phyloP scores from a whole-genome alignment of 805 yeast genomes.

The Metschnikowia picachoensis region DNA sequence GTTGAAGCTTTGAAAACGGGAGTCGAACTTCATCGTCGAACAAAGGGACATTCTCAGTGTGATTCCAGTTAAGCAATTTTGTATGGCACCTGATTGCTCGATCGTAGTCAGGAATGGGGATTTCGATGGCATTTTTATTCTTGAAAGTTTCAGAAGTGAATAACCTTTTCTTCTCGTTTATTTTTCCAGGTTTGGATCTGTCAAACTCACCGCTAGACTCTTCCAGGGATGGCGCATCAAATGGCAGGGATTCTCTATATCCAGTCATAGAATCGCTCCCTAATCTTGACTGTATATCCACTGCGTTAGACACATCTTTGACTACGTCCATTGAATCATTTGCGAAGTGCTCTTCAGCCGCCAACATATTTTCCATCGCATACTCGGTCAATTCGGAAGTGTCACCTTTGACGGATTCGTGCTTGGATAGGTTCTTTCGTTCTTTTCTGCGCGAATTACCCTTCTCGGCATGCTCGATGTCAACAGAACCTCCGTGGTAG shows the following conservation, averaged over 20 bases:
- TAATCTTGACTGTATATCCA: too few species aligned
- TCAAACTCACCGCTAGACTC: constrained; percentile 1
- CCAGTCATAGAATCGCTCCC: not conserved
- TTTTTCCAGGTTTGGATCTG: not conserved
- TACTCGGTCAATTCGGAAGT: constrained; percentile 35
- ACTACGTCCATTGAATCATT: constrained; percentile 8
- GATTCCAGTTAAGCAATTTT: not conserved
- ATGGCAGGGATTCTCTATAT: not conserved
- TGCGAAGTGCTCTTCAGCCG: constrained; percentile 31
- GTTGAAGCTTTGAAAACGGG: constrained; percentile 36
- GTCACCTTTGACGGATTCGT: constrained; percentile 39
- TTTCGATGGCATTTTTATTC: not conserved
- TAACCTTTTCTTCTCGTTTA: not conserved
- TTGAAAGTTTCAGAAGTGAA: not conserved
- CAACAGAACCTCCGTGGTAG: constrained; percentile 28
- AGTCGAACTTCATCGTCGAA: constrained; percentile 32
- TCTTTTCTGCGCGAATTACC: constrained; percentile 29
- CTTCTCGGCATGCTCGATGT: constrained; percentile 28
- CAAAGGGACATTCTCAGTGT: constrained; percentile 21
- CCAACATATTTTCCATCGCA: constrained; percentile 35
- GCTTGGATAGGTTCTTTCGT: constrained; percentile 24
- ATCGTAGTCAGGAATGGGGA: constrained; percentile 3
- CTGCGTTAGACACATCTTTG: constrained; percentile 5
- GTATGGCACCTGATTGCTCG: not conserved
- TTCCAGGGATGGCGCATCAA: not conserved